Base-by-base conservation (phyloP, 192 early-diverging fungal species). In the Entomortierella chlamydospora region DNA sequence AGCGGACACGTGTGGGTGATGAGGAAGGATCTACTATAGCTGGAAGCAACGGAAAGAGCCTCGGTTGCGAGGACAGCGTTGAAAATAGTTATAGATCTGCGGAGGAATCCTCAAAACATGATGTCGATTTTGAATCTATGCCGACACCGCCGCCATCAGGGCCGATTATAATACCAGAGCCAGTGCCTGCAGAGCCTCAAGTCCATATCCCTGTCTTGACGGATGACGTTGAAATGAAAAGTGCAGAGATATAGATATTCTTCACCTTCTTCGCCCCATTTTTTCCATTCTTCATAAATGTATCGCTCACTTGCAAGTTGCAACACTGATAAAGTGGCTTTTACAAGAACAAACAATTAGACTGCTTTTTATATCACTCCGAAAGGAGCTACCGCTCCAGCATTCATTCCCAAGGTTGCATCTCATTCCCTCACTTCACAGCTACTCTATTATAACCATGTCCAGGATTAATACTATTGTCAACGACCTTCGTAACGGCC, bases 401-500 rank as follows among this genome's bases (percentile, higher is more conserved):
- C 34, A 37, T 7, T 4, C 34, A 37, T 37, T 37, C 10, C 34
- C 10, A 4, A 7, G 34, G 34, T 37, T 37, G 34, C 34, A 37
- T 37, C 34, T 37, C n/a, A 37, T 10, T 10, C 15, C 0, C 33
- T n/a, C 12, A 22, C 52, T 9, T 29, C 15, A 13, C 23, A 54
- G 26, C 9, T 29, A 54, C 26, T 10, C 18, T 4, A 25, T 28
- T 5, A 54, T 3, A 33, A 63, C 56, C 28, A 68, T 70, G 62
- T 68, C 82, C 15, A 72, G 64, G 67, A 68, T 80, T 37, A 45
- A 50, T 23, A 45, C 59, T 39, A 29, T 81, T 28, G 64, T 81
- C 41, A 47, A 68, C 7, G 73, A 84, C 66, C 68, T 84, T n/a
- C 68, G 73, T 12, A 81, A 78, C n/a, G 86, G 88, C 33, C 73